Evolutionary conservation across 2,329 filamentous ascomycete species (phyloP).

Genomic region (Colletotrichum gloeosporioides): DNA sequence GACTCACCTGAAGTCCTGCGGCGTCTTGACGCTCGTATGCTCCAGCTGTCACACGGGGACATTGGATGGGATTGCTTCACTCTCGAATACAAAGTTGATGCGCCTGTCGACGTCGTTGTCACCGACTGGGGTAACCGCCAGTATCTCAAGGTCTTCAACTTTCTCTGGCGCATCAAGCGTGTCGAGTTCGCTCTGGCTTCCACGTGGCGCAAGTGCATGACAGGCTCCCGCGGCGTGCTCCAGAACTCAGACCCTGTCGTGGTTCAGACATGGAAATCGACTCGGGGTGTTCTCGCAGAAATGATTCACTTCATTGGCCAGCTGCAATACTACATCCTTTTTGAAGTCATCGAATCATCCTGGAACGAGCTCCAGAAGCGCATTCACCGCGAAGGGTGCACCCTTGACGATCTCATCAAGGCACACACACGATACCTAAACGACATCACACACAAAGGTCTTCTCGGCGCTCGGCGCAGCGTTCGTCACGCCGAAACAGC

Average conservation of each 20-base stretch:
- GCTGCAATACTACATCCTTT: slow-evolving; percentile 97
- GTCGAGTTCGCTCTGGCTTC: slow-evolving; percentile 93
- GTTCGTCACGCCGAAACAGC: slow-evolving; percentile 42
- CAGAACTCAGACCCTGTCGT: slow-evolving; percentile 74
- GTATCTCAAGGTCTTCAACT: slow-evolving; percentile 99
- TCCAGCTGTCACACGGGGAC: slow-evolving; percentile 93
- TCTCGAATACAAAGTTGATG: slow-evolving; percentile 96
- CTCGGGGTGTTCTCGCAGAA: slow-evolving; percentile 87
- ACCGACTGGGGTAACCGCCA: slow-evolving; percentile 95
- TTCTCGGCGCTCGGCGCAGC: slow-evolving; percentile 75
- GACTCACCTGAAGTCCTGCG: slow-evolving; percentile 91
- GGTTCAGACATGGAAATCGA: slow-evolving; percentile 85
- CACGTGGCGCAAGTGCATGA: slow-evolving; percentile 96
- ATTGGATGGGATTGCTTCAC: slow-evolving; percentile 99
- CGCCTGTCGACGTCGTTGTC: slow-evolving; percentile 94
- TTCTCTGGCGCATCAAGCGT: slow-evolving; percentile 96
- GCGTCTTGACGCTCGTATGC: slow-evolving; percentile 94
- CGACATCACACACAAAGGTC: slow-evolving; percentile 93
- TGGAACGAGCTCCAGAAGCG: slow-evolving; percentile 90
- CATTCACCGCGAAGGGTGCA: slow-evolving; percentile 84
- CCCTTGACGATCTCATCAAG: slow-evolving; percentile 91
- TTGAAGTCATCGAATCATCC: slow-evolving; percentile 96
- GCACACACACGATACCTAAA: slow-evolving; percentile 92
- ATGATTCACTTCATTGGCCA: slow-evolving; percentile 99
- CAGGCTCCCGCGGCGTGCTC: slow-evolving; percentile 89